Conservation (phyloP, 2,329 filamentous ascomycete genomes). For the Seiridium cupressi region DNA sequence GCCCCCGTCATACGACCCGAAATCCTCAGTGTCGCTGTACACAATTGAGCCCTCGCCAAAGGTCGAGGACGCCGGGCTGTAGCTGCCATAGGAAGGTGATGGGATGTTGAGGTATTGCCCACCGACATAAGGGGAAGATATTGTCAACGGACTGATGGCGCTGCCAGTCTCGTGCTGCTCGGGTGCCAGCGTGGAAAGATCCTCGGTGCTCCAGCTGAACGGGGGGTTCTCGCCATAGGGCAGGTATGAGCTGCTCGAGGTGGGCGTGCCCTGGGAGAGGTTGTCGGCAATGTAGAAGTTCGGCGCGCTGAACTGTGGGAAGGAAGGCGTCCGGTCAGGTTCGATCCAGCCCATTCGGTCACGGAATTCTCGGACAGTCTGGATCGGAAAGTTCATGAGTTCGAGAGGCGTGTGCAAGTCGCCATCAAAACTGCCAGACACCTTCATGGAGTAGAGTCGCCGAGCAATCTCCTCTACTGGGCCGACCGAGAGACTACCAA, state of each 20-base stretch:
- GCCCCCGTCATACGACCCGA: constrained; percentile 44
- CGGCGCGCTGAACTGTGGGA: constrained; percentile 58
- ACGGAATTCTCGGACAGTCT: constrained; percentile 68
- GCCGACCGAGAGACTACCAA: constrained; percentile 73
- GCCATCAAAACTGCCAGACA: constrained; percentile 54
- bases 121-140: constrained; percentile 53
- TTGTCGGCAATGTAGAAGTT: constrained; percentile 49
- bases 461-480: constrained; percentile 86
- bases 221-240: constrained; percentile 54
- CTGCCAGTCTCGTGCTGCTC: constrained; percentile 41
- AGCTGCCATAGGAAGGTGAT: constrained; percentile 59
- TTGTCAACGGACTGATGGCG: constrained; percentile 52
- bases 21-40: constrained; percentile 63
- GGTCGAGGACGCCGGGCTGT: constrained; percentile 62
- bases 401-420: constrained; percentile 60
- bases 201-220: constrained; percentile 65
- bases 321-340: constrained; percentile 57
- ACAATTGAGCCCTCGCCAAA: constrained; percentile 59
- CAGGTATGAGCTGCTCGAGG: constrained; percentile 42
- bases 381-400: constrained; percentile 71
- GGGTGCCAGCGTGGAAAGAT: constrained; percentile 54
- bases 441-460: constrained; percentile 68
- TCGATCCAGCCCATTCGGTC: constrained; percentile 66
- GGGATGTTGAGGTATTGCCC: constrained; percentile 62
- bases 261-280: constrained; percentile 36